Base-by-base conservation (phyloP, 495 filamentous ascomycete species). In the Neurospora terricola region DNA sequence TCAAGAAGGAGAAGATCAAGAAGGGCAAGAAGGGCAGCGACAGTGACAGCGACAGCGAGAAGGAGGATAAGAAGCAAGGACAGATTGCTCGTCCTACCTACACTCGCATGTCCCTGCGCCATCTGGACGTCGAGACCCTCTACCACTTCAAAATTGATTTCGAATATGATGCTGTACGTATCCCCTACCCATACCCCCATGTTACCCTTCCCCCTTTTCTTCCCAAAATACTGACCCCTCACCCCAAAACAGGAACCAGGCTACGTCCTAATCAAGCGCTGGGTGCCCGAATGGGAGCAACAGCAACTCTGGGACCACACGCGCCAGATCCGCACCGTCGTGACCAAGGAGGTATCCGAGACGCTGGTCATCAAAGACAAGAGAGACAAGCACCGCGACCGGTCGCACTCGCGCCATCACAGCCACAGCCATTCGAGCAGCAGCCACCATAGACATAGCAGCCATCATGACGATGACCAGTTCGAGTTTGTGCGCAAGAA, bases 261-360 rank as follows among this genome's bases (percentile, higher is more conserved):
- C 71, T 94, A 89, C 74, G 85, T 94, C 71, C 81, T 94, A 72
- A 93, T 94, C 84, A 92, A 92, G 80, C 85, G 88, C 71, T 93
- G 88, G 89, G 88, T 94, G 74, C 85, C 86, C 48, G 90, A 93
- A 79, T 86, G 89, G 74, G 87, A 93, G 76, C 92, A 93, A 76
- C 86, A 91, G 66, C 81, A 89, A 69, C 88, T 94, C 69, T 94
- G 92, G 83, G 83, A 87, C 14, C 91, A 94, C 83, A 92, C 91
- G 11, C 83, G 86, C 72, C 83, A 87, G 69, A 74, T 92, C 73
- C 88, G 91, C 39, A 86, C 75, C 72, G 72, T 75, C 42, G 54
- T 73, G 70, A 75, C 91, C 74, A 76, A 80, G 78, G 77, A 78
- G 0, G 73, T 74, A 42, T 81, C 82, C 75, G 79, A 77, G 48